Base-by-base conservation (phyloP, 208 protist species). In the Trypanosoma caninum region DNA sequence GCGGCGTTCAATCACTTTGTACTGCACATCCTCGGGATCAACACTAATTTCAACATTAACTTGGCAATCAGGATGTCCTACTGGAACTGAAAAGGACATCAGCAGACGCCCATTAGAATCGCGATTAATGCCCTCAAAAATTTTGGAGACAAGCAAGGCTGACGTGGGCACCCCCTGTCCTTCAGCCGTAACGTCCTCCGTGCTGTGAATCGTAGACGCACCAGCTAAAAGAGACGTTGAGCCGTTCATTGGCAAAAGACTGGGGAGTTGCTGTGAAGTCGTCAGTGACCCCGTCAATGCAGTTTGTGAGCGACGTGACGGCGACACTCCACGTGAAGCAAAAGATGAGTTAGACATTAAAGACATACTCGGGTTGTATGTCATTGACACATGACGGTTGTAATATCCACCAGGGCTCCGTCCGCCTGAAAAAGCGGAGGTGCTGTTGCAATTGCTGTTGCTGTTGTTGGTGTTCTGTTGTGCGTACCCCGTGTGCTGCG, bases 1-100 rank as follows among this genome's bases (percentile, higher is more conserved):
- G 23, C 80, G 77, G 38, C 81, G 82, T 40, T 94, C 83, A 52
- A 94, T 80, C 28, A 83, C 71, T 34, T 78, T 80, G 59, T 74
- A 83, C 48, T 87, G 81, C 16, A 94, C 79, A 63, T 94, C 84
- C 27, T 74, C 78, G 7, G 82, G 70, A 46, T 91, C 80, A 20
- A 94, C 68, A 46, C 80, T 83, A 47, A 94, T 71, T 41, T 78
- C 72, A 44, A 94, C 80, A 59, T 79, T 89, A 33, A 91, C 72
- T 28, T 76, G 67, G 7, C 70, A 59, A 3, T 81, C 82, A 6
- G 78, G 69, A 9, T 66, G 71, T 27, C 59, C 66, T n/a, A 73
- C 79, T 59, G 67, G 80, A 44, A 93, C 78, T 27, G 60, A 65
- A 59, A 93, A 80, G 14, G 78, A 84, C 76, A 89, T 87, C 68